Conservation (phyloP, 75 land plant genomes). For the Cupressus sempervirens region DNA sequence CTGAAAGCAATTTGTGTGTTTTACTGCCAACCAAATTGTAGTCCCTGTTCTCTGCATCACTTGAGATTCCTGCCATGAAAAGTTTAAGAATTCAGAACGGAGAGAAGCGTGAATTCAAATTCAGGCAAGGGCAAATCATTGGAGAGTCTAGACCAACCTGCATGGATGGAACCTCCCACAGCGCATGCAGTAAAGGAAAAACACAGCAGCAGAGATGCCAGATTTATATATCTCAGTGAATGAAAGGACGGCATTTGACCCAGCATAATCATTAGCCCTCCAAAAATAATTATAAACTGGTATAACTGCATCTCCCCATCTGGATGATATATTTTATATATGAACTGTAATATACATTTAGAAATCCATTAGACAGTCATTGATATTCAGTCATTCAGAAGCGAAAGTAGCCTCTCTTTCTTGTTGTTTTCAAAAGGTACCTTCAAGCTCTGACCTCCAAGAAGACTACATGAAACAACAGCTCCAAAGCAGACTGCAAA, state of each 20-base stretch:
- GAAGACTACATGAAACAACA: slow-evolving; percentile 51
- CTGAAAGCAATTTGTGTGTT: slow-evolving; percentile 41
- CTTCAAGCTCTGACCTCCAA: slow-evolving; percentile 87
- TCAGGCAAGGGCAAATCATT: background rate
- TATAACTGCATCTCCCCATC: slow-evolving; percentile 55
- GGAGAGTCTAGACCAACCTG: slow-evolving; percentile 28
- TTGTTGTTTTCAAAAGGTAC: slow-evolving; percentile 19
- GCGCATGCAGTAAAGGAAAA: slow-evolving; percentile 67
- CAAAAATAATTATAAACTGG: slow-evolving; percentile 58
- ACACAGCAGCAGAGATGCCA: slow-evolving; percentile 57
- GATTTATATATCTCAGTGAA: slow-evolving; percentile 77
- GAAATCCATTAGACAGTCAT: background rate
- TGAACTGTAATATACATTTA: slow-evolving; percentile 35
- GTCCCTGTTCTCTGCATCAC: slow-evolving; percentile 38
- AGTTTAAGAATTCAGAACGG: background rate
- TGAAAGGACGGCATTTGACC: slow-evolving; percentile 94
- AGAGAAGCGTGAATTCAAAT: background rate
- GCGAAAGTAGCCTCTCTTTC: background rate
- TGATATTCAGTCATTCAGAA: background rate
- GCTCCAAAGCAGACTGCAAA: slow-evolving; percentile 58
- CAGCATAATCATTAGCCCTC: slow-evolving; percentile 54
- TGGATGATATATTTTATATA: slow-evolving; percentile 52
- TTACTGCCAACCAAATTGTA: slow-evolving; percentile 49
- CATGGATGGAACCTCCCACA: slow-evolving; percentile 65
- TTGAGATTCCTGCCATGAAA: slow-evolving; percentile 33